Base-by-base conservation (phyloP, 2,329 filamentous ascomycete genomes). In the Coniochaeta hoffmannii region DNA sequence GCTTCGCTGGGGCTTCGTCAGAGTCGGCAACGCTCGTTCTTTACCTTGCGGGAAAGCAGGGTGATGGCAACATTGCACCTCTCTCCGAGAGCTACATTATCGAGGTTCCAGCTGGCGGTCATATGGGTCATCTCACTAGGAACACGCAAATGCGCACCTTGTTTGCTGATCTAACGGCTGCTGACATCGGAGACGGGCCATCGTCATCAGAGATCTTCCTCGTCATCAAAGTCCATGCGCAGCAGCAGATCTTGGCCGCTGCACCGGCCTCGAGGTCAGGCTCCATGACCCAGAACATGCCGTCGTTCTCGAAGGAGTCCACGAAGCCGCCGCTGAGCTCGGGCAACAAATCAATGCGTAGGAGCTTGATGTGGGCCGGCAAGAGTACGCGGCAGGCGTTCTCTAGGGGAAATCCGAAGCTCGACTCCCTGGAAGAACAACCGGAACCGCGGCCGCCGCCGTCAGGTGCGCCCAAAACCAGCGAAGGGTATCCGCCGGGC, bases 61-160 rank as follows among this genome's bases (percentile, higher is more conserved):
- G 83, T 2, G 83, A 84, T 15, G 81, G 83, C 31, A 73, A 78
- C 11, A 75, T 88, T 8, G 78, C 79, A 15, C 83, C 85, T 3
- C 73, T 97, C 1, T 95, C 91, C 2, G 94, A 99, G 70, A 87
- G 83, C 52, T 97, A 90, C 70, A 82, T 83, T 15, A 81, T 96
- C 53, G 86, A 92, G 54, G 80, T 96, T 14, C 87, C 89, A 0
- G 76, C 89, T 0, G 86, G 87, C 30, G 89, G 90, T 55, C 81
- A 83, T 19, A 83, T 92, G 59, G 79, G 84, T 12, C 82, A 81
- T 57, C 73, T 89, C 51, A 73, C 81, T 10, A 81, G 85, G 53
- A 82, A 83, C 59, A 80, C 82, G 22, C 86, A 87, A 65, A 82
- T 92, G 66, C 90, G 88, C 65, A 95, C 91, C 0, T 77, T 99